phyloP scores from a whole-genome alignment of 1,139 yeast genomes.

The Ashbya aceris region DNA sequence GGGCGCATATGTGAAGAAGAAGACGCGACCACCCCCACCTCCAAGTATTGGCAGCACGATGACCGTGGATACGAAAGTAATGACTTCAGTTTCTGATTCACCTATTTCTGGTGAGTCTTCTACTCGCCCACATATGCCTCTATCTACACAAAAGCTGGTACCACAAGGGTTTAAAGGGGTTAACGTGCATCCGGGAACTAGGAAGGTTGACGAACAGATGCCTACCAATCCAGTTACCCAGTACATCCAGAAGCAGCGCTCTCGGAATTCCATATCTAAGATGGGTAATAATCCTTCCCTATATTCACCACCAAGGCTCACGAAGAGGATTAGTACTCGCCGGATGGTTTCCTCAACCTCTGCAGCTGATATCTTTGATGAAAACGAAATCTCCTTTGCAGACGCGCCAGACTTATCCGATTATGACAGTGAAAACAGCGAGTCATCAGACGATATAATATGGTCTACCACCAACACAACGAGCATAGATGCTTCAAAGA shows the following conservation, averaged over 20 bases:
- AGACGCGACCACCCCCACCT: slow-evolving; percentile 18
- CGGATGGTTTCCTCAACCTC: slow-evolving; percentile 30
- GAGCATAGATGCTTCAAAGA: slow-evolving; percentile 6
- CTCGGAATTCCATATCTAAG: slow-evolving; percentile 21
- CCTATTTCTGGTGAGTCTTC: slow-evolving; percentile 10
- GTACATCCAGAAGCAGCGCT: slow-evolving; percentile 12
- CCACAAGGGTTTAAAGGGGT: slow-evolving; percentile 37
- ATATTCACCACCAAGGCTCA: slow-evolving; percentile 36
- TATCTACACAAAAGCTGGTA: slow-evolving; percentile 33
- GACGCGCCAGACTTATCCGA: slow-evolving; percentile 53
- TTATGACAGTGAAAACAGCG: slow-evolving; percentile 32
- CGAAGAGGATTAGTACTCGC: slow-evolving; percentile 50
- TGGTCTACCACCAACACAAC: slow-evolving; percentile 11
- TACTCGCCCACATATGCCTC: slow-evolving; percentile 33
- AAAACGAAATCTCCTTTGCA: slow-evolving; percentile 63
- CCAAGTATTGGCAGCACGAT: not conserved
- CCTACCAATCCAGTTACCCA: slow-evolving; percentile 10
- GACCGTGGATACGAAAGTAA: slow-evolving; percentile 6
- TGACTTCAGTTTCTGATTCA: not conserved
- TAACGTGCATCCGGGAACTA: slow-evolving; percentile 12
- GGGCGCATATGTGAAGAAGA: slow-evolving; percentile 10
- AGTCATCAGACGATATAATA: slow-evolving; percentile 18
- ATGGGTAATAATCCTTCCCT: slow-evolving; percentile 18
- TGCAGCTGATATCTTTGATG: slow-evolving; percentile 49
- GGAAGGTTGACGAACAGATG: slow-evolving; percentile 12